Evolutionary conservation across 2,329 filamentous ascomycete genomes (phyloP).

Genomic region (Endoconidiophora polonica): DNA sequence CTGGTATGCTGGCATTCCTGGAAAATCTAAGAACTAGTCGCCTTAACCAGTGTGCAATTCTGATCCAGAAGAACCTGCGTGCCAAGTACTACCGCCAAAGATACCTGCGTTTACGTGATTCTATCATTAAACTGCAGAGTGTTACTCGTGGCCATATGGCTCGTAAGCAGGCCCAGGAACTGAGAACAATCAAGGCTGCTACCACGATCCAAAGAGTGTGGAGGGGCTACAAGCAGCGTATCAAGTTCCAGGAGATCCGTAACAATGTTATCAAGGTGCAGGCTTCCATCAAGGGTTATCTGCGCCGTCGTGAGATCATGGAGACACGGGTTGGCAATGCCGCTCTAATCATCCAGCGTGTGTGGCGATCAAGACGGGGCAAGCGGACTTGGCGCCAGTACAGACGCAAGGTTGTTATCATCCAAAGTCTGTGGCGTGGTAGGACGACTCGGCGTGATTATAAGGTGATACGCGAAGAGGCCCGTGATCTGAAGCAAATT

Average conservation of each 20-base stretch:
- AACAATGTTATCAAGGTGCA: conserved; percentile 77
- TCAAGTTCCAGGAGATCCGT: conserved; percentile 59
- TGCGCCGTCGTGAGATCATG: conserved; percentile 81
- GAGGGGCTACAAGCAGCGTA: conserved; percentile 82
- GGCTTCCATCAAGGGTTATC: conserved; percentile 77
- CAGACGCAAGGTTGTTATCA: conserved; percentile 71
- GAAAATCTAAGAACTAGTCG: conserved; percentile 84
- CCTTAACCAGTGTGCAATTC: conserved; percentile 82
- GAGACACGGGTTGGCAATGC: conserved; percentile 88
- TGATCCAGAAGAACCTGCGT: conserved; percentile 97
- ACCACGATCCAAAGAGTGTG: conserved; percentile 92
- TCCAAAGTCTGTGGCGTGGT: conserved; percentile 88
- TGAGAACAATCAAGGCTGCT: conserved; percentile 69
- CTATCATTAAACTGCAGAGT: conserved; percentile 68
- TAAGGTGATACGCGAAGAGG: conserved; percentile 85
- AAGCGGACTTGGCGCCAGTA: conserved; percentile 74
- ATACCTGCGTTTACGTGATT: conserved; percentile 71
- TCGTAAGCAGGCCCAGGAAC: conserved; percentile 60
- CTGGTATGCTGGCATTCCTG: conserved; percentile 94
- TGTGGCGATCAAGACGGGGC: conserved; percentile 68
- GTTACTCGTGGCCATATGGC: conserved; percentile 62
- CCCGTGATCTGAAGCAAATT: conserved; percentile 95
- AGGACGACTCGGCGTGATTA: conserved; percentile 66
- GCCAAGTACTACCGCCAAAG: conserved; percentile 89
- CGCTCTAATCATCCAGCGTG: conserved; percentile 74